Base-by-base conservation (phyloP, 73 alveolate genomes). In the Chromera velia region DNA sequence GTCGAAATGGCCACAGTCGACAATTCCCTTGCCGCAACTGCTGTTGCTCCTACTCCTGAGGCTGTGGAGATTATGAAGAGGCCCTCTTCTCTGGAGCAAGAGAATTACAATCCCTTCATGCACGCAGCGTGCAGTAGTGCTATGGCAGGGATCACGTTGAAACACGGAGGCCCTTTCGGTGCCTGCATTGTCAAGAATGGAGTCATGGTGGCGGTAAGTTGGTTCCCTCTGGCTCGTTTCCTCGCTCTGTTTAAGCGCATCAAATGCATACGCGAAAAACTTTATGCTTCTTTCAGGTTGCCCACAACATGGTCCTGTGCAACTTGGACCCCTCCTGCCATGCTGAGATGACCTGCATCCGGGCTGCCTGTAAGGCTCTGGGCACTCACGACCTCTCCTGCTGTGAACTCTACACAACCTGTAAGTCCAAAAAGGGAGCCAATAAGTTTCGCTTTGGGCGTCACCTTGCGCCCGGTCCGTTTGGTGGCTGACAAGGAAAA, bases 331-430 rank as follows among this genome's bases (percentile, higher is more conserved):
- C 85, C 7, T 47, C 78, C 74, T 79, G 85, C 80, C 85, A 79
- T 49, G 85, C 85, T 0, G 85, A 79, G 71, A 79, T 79, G 85
- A 79, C 68, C 47, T 76, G 79, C 73, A 79, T 79, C 69, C 72
- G 69, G 30, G 80, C 68, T 32, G 85, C 85, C 10, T 79, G 85
- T 74, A 74, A 79, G 80, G 85, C 85, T 0, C 32, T 79, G 47
- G 74, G 80, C 47, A 63, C 80, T 32, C 85, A 79, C 65, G 85
- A 79, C 33, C 67, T 79, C 7, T 79, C 85, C 0, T 76, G 69
- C 48, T 79, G 85, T 32, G 85, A 79, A 74, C 80, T 79, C 34
- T 79, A 69, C 72, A 79, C 85, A 27, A 79, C 85, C 32, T 79
- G 84, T 32, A 55, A 55, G 26, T 27, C 69, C 9, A 55, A 55